phyloP scores from a whole-genome alignment of 495 filamentous ascomycete species.

The Cladorrhinum samala region DNA sequence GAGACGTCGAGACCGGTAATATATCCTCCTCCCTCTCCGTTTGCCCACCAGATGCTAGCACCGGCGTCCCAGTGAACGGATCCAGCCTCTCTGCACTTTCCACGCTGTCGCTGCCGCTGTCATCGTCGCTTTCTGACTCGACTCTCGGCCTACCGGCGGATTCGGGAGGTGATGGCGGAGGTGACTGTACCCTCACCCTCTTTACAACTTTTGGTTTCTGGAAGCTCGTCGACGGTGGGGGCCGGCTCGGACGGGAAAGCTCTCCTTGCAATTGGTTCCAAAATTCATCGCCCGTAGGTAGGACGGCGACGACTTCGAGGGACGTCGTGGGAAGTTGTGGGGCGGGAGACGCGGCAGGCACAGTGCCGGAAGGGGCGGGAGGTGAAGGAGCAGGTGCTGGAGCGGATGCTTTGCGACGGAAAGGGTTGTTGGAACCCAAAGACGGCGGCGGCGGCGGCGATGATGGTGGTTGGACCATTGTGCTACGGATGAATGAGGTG shows the following conservation, averaged over 20 bases:
- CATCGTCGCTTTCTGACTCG: conserved; percentile 7
- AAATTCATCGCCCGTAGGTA: conserved; percentile 26
- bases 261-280: conserved; percentile 21
- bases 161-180: conserved; percentile 47
- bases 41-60: background rate
- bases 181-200: conserved; percentile 52
- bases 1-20: conserved; percentile 1
- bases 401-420: conserved; percentile 33
- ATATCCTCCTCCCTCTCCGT: background rate
- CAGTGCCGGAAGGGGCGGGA: conserved; percentile 14
- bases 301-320: conserved; percentile 14
- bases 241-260: conserved; percentile 24
- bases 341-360: conserved; percentile 11
- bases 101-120: conserved; percentile 12
- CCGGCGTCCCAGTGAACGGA: too few relatives aligned
- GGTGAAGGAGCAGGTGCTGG: conserved; percentile 9
- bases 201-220: conserved; percentile 45
- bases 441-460: conserved; percentile 2
- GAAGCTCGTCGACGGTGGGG: conserved; percentile 34
- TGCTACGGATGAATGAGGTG: background rate
- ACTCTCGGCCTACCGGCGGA: conserved; percentile 19
- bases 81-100: conserved; percentile 9
- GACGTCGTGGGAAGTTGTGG: conserved; percentile 6
- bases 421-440: conserved; percentile 43
- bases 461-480: conserved; percentile 25